These are phyloP conservation scores for Xylariaceae sp. DNA, from an alignment of 2,329 filamentous ascomycete genomes.

Conservation along the genomic window DNA sequence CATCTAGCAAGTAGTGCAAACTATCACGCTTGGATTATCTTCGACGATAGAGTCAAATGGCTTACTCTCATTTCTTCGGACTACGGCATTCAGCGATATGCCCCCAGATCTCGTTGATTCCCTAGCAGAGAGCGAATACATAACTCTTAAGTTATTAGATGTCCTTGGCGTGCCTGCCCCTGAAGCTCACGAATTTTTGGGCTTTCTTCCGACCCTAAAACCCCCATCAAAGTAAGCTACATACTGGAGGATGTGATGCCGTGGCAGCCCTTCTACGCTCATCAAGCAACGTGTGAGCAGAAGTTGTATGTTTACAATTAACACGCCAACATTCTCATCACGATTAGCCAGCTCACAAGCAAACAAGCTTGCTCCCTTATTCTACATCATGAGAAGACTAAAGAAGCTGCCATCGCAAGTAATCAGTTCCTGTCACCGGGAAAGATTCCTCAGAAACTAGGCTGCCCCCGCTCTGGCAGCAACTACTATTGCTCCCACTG, in stretches of 20 bases:
- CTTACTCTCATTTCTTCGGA: slow-evolving; percentile 10
- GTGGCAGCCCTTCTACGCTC: slow-evolving; percentile 12
- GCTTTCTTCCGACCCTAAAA: slow-evolving; percentile 12
- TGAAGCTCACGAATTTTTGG: slow-evolving; percentile 21
- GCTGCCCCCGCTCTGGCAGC: slow-evolving; percentile 1
- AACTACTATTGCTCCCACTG: background rate
- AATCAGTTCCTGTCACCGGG: slow-evolving; percentile 9
- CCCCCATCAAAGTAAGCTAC: slow-evolving; percentile 16
- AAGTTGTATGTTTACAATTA: slow-evolving; percentile 18
- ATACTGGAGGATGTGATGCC: slow-evolving; percentile 24
- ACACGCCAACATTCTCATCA: slow-evolving; percentile 18
- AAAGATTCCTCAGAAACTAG: slow-evolving; percentile 4
- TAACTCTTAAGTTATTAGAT: slow-evolving; percentile 18
- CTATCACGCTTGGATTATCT: slow-evolving; percentile 18
- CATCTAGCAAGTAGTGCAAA: slow-evolving; percentile 14
- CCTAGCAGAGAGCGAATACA: slow-evolving; percentile 18
- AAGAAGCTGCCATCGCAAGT: slow-evolving; percentile 11
- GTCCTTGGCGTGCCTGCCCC: slow-evolving; percentile 8
- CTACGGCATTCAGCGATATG: slow-evolving; percentile 6
- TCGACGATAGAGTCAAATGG: slow-evolving; percentile 23
- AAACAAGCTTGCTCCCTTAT: slow-evolving; percentile 20
- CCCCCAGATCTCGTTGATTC: slow-evolving; percentile 17
- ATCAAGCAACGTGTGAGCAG: slow-evolving; percentile 13
- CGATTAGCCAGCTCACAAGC: slow-evolving; percentile 2
- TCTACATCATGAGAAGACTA: background rate